Conservation (phyloP, 805 yeast genomes). For the Myxozyma kluyveri region DNA sequence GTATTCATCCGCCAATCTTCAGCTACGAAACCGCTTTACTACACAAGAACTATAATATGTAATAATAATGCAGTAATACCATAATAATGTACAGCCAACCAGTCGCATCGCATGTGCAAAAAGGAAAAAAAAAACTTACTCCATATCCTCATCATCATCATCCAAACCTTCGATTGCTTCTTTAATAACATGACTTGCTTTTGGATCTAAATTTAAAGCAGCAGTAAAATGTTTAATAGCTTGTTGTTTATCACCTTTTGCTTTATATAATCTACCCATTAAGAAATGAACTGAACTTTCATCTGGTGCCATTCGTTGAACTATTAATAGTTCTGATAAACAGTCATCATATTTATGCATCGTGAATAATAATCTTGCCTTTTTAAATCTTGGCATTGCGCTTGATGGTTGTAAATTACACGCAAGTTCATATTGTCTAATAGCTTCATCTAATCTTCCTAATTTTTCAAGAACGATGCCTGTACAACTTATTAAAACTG, state of each 20-base stretch:
- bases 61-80: too few relatives aligned
- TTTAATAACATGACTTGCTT: slow-evolving; percentile 62
- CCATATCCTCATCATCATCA: slow-evolving; percentile 1
- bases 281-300: slow-evolving; percentile 91
- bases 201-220: slow-evolving; percentile 89
- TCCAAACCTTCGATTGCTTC: slow-evolving; percentile 65
- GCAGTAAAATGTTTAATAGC: slow-evolving; percentile 85
- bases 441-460: slow-evolving; percentile 65
- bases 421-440: slow-evolving; percentile 79
- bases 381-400: slow-evolving; percentile 82
- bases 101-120: too few relatives aligned
- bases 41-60: too few relatives aligned
- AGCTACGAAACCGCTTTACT: too few relatives aligned
- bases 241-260: slow-evolving; percentile 65
- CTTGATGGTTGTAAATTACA: slow-evolving; percentile 78
- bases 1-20: too few relatives aligned
- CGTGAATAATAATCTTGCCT: slow-evolving; percentile 74
- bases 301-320: slow-evolving; percentile 80
- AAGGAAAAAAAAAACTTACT: too few relatives aligned
- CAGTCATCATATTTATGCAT: slow-evolving; percentile 66
- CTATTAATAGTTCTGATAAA: slow-evolving; percentile 65
- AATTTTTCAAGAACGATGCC: slow-evolving; percentile 88
- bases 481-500: slow-evolving; percentile 84
- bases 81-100: too few relatives aligned
- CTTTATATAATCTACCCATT: slow-evolving; percentile 80